Conservation (phyloP, 768 basidiomycete genomes). For the Suillus plorans region DNA sequence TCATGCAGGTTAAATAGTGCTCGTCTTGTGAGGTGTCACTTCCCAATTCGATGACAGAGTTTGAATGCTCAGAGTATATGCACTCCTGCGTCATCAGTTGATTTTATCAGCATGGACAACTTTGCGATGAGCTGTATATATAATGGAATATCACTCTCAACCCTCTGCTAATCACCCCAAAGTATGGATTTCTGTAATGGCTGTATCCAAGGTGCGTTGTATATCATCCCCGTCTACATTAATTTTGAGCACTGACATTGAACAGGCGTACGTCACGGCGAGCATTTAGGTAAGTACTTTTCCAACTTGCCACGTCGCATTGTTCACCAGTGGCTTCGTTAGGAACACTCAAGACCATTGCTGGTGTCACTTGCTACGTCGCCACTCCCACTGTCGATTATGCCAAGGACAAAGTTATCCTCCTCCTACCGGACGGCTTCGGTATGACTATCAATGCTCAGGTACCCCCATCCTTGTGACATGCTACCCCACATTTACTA, state of each 20-base stretch:
- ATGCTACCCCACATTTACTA: not conserved
- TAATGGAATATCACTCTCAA: not conserved
- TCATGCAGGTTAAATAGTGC: not conserved
- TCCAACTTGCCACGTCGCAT: not conserved
- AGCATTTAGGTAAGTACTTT: slow-evolving; percentile 36
- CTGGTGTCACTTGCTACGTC: slow-evolving; percentile 51
- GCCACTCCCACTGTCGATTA: slow-evolving; percentile 51
- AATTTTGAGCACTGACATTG: not conserved
- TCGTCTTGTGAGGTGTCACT: not conserved
- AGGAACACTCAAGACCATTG: slow-evolving; percentile 51
- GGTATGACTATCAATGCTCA: slow-evolving; percentile 48
- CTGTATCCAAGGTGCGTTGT: slow-evolving; percentile 49
- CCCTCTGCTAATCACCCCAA: not conserved
- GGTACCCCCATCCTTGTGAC: slow-evolving; percentile 27
- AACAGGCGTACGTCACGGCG: slow-evolving; percentile 50
- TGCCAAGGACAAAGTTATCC: slow-evolving; percentile 53
- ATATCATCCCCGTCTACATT: not conserved
- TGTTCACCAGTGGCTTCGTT: not conserved
- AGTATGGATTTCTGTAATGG: slow-evolving; percentile 55
- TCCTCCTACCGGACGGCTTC: slow-evolving; percentile 54
- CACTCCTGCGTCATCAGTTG: not conserved
- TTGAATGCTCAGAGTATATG: not conserved
- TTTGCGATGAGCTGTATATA: not conserved
- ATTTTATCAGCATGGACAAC: not conserved
- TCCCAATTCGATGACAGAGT: not conserved